Evolutionary conservation across 805 yeast species (phyloP).

Genomic region (Ogataea parapolymorpha): DNA sequence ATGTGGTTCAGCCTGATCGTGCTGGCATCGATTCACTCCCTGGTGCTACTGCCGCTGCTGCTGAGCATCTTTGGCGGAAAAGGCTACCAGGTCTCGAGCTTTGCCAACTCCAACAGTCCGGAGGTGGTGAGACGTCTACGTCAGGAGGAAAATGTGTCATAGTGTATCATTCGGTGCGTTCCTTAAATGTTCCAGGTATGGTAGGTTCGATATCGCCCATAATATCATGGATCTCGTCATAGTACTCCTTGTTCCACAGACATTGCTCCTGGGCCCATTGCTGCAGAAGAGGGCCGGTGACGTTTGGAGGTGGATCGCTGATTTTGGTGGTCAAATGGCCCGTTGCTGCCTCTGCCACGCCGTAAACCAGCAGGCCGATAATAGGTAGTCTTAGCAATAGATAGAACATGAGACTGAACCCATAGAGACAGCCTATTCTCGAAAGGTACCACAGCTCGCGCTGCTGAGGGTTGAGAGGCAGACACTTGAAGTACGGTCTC

Average conservation of each 20-base stretch:
- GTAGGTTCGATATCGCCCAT: constrained; percentile 12
- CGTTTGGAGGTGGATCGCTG: constrained; percentile 42
- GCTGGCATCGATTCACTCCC: constrained; percentile 74
- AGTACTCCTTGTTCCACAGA: constrained; percentile 18
- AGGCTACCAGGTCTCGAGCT: constrained; percentile 36
- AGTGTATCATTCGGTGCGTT: constrained; percentile 1
- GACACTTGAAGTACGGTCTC: constrained; percentile 46
- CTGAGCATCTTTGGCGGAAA: constrained; percentile 63
- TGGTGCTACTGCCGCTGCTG: constrained; percentile 74
- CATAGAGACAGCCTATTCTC: constrained; percentile 54
- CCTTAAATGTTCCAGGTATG: constrained; percentile 17
- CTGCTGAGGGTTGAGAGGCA: constrained; percentile 43
- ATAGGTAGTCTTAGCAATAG: constrained; percentile 42
- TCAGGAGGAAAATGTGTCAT: constrained; percentile 2
- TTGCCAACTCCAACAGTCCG: constrained; percentile 21
- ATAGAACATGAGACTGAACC: constrained; percentile 50
- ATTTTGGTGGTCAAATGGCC: constrained; percentile 54
- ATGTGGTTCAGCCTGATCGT: constrained; percentile 88
- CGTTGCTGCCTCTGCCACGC: constrained; percentile 50
- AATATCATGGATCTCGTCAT: constrained; percentile 15
- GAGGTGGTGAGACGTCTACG: constrained; percentile 25
- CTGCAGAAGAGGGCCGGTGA: constrained; percentile 1
- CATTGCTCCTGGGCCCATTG: constrained; percentile 18
- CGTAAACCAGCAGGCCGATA: constrained; percentile 45
- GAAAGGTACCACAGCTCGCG: constrained; percentile 47